These are phyloP conservation scores for Trichosporon ovoides DNA, from an alignment of 1,284 basidiomycete genomes.

Conservation along the genomic window DNA sequence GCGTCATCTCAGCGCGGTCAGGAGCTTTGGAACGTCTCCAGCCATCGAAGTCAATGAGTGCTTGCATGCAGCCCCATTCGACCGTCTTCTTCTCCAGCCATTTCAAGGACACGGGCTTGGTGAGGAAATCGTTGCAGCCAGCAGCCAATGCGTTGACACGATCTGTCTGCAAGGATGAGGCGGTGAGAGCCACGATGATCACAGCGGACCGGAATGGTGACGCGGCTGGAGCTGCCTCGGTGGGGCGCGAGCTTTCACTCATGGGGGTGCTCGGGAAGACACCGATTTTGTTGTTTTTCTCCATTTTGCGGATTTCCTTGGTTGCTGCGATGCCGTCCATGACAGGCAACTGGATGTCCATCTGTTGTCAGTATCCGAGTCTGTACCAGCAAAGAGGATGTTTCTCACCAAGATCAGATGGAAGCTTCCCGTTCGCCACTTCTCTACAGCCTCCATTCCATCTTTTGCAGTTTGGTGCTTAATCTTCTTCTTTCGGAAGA, in stretches of 20 bases:
- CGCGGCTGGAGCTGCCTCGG: slow-evolving; percentile 18
- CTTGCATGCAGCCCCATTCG: slow-evolving; percentile 73
- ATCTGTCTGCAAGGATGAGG: slow-evolving; percentile 86
- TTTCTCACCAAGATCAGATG: slow-evolving; percentile 82
- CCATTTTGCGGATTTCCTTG: slow-evolving; percentile 85
- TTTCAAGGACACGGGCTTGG: slow-evolving; percentile 88
- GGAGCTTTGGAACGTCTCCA: slow-evolving; percentile 47
- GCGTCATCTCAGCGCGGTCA: slow-evolving; percentile 38
- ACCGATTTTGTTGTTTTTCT: slow-evolving; percentile 62
- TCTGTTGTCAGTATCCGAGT: slow-evolving; percentile 54
- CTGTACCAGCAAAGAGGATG: background rate
- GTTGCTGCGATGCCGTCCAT: slow-evolving; percentile 98
- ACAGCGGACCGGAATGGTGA: slow-evolving; percentile 85
- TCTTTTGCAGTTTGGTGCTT: slow-evolving; percentile 93
- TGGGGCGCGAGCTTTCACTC: slow-evolving; percentile 52
- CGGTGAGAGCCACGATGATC: slow-evolving; percentile 97
- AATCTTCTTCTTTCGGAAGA: slow-evolving; percentile 94
- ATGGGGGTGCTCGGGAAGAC: slow-evolving; percentile 63
- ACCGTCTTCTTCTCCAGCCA: slow-evolving; percentile 99
- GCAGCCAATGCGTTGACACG: slow-evolving; percentile 92
- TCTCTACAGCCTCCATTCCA: slow-evolving; percentile 90
- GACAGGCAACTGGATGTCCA: slow-evolving; percentile 99
- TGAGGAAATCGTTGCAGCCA: slow-evolving; percentile 98
- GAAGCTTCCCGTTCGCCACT: slow-evolving; percentile 90
- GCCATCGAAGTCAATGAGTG: slow-evolving; percentile 50